These are phyloP conservation scores for Lentinula boryana DNA, from an alignment of 768 basidiomycete genomes.

Conservation along the genomic window DNA sequence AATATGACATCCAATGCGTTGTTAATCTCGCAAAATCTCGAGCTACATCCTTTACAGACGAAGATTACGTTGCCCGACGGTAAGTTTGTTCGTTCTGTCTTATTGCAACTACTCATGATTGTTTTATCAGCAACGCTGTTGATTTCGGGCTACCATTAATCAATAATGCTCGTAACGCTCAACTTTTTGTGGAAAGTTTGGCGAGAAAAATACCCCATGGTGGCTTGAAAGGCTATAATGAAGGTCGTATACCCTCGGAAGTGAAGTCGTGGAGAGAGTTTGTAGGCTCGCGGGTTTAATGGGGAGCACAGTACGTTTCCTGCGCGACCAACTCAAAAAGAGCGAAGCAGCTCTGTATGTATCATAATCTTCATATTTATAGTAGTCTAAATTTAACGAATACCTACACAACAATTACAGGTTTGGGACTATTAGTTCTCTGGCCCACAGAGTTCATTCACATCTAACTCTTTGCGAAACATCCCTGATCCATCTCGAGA, in stretches of 20 bases:
- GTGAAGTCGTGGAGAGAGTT: constrained; percentile 92
- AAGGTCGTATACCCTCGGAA: constrained; percentile 86
- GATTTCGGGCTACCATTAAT: constrained; percentile 92
- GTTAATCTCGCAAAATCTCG: constrained; percentile 86
- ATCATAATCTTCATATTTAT: background rate
- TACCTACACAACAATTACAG: background rate
- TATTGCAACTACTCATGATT: constrained; percentile 3
- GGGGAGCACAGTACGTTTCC: background rate
- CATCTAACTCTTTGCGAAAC: constrained; percentile 30
- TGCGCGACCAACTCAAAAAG: constrained; percentile 14
- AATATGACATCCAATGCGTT: constrained; percentile 91
- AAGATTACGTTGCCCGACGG: constrained; percentile 95
- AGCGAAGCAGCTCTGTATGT: constrained; percentile 9
- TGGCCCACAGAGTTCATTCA: constrained; percentile 39
- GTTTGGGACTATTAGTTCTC: background rate
- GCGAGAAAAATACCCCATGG: constrained; percentile 80
- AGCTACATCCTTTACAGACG: constrained; percentile 72
- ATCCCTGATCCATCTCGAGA: constrained; percentile 24
- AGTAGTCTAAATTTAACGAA: background rate
- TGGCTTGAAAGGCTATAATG: constrained; percentile 70
- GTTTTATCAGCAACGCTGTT: constrained; percentile 70
- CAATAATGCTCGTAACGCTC: constrained; percentile 85
- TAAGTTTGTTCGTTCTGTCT: constrained; percentile 27
- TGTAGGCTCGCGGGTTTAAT: constrained; percentile 63
- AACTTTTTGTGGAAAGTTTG: constrained; percentile 86